Percentiles rank a stretch among this genome's conserved stretches.
Evolutionary conservation across 2,329 filamentous ascomycete genomes (phyloP).

Genomic region (Aspergillus candidus): DNA sequence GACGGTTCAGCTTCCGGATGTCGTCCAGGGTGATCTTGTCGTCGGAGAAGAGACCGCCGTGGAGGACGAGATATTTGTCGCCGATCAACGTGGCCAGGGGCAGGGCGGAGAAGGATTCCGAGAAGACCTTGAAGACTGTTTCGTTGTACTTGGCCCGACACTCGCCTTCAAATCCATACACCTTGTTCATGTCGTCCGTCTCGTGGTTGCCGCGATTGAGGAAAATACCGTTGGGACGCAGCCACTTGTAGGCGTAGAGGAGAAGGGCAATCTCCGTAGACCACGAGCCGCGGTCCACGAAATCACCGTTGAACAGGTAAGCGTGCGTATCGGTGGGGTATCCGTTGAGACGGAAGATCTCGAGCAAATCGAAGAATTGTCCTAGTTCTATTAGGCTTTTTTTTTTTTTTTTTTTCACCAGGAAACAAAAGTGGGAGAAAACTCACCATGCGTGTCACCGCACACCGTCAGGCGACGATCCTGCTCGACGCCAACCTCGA

Average conservation of each 20-base stretch:
- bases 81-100: slow-evolving; percentile 89
- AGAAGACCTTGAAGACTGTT: slow-evolving; percentile 93
- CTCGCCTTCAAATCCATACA: slow-evolving; percentile 97
- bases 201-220: slow-evolving; percentile 98
- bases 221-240: slow-evolving; percentile 82
- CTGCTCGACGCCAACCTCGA: slow-evolving; percentile 76
- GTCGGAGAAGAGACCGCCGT: slow-evolving; percentile 90
- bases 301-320: slow-evolving; percentile 98
- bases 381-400: slow-evolving; percentile 45
- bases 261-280: slow-evolving; percentile 93
- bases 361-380: slow-evolving; percentile 95
- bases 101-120: slow-evolving; percentile 92
- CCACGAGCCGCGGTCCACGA: slow-evolving; percentile 96
- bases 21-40: slow-evolving; percentile 89
- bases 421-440: neutral
- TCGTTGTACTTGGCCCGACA: slow-evolving; percentile 98
- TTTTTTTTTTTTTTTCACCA: too few relatives aligned
- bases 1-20: slow-evolving; percentile 85
- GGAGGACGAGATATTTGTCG: slow-evolving; percentile 82
- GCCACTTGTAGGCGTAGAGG: slow-evolving; percentile 94
- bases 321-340: slow-evolving; percentile 77
- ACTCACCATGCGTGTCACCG: slow-evolving; percentile 85
- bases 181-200: slow-evolving; percentile 98
- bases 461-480: slow-evolving; percentile 84
- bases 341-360: slow-evolving; percentile 90